phyloP scores from a whole-genome alignment of 129 eudicot genomes.

The Chrysanthemum lavandulifolium region DNA sequence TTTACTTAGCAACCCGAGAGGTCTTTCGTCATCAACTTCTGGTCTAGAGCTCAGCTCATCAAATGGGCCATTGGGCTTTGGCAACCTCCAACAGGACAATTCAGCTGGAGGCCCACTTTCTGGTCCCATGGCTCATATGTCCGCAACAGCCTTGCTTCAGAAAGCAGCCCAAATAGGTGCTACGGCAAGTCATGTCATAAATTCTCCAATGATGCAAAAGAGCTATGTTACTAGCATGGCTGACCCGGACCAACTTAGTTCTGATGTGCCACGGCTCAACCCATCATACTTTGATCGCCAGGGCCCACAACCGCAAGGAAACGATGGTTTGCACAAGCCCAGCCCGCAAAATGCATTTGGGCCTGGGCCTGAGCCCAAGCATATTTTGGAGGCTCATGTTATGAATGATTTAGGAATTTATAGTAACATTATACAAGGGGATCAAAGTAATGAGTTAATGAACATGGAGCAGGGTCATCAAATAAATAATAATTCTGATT shows the following conservation, averaged over 20 bases:
- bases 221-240: conserved; percentile 55
- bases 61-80: conserved; percentile 31
- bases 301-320: conserved; percentile 25
- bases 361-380: conserved; percentile 3
- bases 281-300: conserved; percentile 22
- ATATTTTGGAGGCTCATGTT: conserved; percentile 14
- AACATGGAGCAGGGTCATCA: conserved; percentile 24
- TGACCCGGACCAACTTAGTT: conserved; percentile 38
- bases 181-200: conserved; percentile 45
- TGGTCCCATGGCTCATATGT: conserved; percentile 48
- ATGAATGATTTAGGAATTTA: conserved; percentile 43
- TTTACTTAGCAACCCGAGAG: conserved; percentile 41
- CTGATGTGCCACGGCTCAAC: conserved; percentile 25
- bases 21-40: conserved; percentile 40
- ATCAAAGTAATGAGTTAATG: conserved; percentile 28
- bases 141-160: conserved; percentile 69
- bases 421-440: conserved; percentile 44
- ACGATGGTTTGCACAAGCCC: conserved; percentile 31
- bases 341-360: conserved; percentile 35
- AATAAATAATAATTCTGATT: background rate
- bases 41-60: conserved; percentile 63
- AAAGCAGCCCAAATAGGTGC: conserved; percentile 50
- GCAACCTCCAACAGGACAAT: conserved; percentile 33
- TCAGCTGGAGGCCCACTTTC: conserved; percentile 35
- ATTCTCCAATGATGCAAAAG: conserved; percentile 67